Base-by-base conservation (phyloP, 1,284 basidiomycete genomes). In the Leccinum fuscescens region DNA sequence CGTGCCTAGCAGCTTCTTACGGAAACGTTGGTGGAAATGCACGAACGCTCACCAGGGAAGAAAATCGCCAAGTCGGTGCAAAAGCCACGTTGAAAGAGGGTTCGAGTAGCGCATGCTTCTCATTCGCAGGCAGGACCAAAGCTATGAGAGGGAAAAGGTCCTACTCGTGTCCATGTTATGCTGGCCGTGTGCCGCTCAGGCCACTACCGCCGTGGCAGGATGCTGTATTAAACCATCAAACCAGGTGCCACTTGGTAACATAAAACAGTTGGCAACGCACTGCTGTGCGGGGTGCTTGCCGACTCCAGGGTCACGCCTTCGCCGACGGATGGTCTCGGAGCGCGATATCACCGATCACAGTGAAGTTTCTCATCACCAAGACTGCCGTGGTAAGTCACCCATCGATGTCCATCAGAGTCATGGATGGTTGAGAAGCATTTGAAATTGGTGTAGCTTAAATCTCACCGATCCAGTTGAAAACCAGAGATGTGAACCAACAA, bases 381-480 rank as follows among this genome's bases (percentile, higher is more conserved):
- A 12, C 49, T 29, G 15, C 24, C 24, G 49, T 24, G 22, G 12
- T 46, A 46, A 14, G 6, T 44, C 11, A 20, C 12, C 17, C 11
- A 44, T 12, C 17, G 17, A 20, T 46, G 37, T 6, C 15, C 14
- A 39, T 39, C 37, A 39, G 37, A 39, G 6, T 39, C 37, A 11
- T 7, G 42, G 82, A 39, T 39, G 15, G 56, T 65, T 82, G 55
- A 80, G 79, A 64, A 78, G 75, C 54, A 77, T 80, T 50, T 50
- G 49, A 33, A 80, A 82, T 55, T 93, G 88, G 89, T 81, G 80
- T 48, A 90, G 90, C 3, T 71, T 92, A 42, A 86, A 86, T 14
- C 77, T 92, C 6, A 85, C 86, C 33, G 91, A 93, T 75, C 87
- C 90, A 0, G 85, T 93, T 55, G 92, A 46, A 92, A 75, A 22